Percentiles rank a stretch among this genome's conserved stretches.
Evolutionary conservation across 495 filamentous ascomycete species (phyloP).

Genomic region (Pseudomonodictys pantanalensis): DNA sequence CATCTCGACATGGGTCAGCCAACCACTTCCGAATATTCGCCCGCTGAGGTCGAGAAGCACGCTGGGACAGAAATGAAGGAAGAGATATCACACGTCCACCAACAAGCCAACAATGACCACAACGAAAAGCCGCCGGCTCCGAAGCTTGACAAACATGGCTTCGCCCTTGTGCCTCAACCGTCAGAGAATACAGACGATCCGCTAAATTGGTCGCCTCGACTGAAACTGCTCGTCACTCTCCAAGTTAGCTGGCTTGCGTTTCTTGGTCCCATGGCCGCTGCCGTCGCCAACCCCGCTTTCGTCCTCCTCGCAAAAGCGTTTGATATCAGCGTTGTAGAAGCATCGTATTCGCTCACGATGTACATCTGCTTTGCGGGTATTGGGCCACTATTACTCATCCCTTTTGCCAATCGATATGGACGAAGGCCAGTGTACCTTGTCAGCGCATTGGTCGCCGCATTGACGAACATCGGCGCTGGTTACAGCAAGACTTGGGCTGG

Average conservation of each 20-base stretch:
- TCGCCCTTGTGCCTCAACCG: constrained; percentile 26
- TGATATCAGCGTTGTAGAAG: constrained; percentile 31
- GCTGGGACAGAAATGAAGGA: too few relatives aligned
- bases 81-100: too few relatives aligned
- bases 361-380: constrained; percentile 32
- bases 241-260: constrained; percentile 33
- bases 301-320: constrained; percentile 33
- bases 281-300: constrained; percentile 37
- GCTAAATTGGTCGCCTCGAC: constrained; percentile 3
- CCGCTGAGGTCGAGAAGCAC: too few relatives aligned
- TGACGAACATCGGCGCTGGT: constrained; percentile 39
- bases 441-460: constrained; percentile 39
- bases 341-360: constrained; percentile 33
- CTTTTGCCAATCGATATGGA: constrained; percentile 40
- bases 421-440: constrained; percentile 42
- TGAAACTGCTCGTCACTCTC: constrained; percentile 12
- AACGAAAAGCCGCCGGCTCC: too few relatives aligned
- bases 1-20: too few relatives aligned
- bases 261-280: constrained; percentile 31
- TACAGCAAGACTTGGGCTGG: constrained; percentile 6
- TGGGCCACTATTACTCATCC: constrained; percentile 38
- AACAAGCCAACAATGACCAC: too few relatives aligned
- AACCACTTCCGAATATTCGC: too few relatives aligned
- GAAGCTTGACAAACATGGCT: constrained; percentile 31
- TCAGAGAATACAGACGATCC: constrained; percentile 21